A percentile compares a stretch with the other conserved stretches of the same genome.
These are phyloP conservation scores for Elaeis guineensis DNA, from an alignment of 176 grass and related monocot genomes.

Conservation along the genomic window DNA sequence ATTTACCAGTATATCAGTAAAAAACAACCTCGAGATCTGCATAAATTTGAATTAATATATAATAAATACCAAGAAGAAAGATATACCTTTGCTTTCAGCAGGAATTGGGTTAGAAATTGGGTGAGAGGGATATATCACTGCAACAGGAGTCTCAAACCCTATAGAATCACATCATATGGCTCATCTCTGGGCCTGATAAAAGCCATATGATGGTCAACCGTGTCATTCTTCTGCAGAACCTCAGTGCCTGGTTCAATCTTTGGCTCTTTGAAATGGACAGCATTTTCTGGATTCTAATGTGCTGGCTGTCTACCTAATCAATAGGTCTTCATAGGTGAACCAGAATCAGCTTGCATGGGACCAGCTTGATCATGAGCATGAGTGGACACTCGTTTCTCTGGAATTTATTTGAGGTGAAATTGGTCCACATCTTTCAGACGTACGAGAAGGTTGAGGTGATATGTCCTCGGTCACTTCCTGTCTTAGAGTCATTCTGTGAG, in stretches of 20 bases:
- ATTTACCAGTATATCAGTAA: too few relatives aligned
- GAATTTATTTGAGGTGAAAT: constrained; percentile 4
- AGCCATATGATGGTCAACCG: neutral
- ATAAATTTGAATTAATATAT: neutral
- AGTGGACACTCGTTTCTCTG: constrained; percentile 10
- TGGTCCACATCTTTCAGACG: neutral
- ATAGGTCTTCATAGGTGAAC: too few relatives aligned
- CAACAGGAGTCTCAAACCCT: constrained; percentile 20
- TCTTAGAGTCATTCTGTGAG: neutral
- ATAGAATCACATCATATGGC: constrained; percentile 1
- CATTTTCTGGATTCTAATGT: constrained; percentile 12
- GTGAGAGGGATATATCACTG: constrained; percentile 11
- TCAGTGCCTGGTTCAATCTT: constrained; percentile 25
- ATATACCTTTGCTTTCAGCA: neutral
- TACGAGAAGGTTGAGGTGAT: neutral
- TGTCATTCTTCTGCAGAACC: constrained; percentile 1
- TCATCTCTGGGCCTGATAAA: constrained; percentile 2
- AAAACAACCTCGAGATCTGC: too few relatives aligned
- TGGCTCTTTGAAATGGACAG: constrained; percentile 30
- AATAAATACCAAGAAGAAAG: neutral
- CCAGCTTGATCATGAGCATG: constrained; percentile 6
- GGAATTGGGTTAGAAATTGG: neutral
- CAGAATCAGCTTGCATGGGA: neutral
- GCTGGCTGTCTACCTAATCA: constrained; percentile 10
- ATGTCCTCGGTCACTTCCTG: neutral